phyloP scores from a whole-genome alignment of 164 flowering plant genomes.

The Aristolochia contorta region DNA sequence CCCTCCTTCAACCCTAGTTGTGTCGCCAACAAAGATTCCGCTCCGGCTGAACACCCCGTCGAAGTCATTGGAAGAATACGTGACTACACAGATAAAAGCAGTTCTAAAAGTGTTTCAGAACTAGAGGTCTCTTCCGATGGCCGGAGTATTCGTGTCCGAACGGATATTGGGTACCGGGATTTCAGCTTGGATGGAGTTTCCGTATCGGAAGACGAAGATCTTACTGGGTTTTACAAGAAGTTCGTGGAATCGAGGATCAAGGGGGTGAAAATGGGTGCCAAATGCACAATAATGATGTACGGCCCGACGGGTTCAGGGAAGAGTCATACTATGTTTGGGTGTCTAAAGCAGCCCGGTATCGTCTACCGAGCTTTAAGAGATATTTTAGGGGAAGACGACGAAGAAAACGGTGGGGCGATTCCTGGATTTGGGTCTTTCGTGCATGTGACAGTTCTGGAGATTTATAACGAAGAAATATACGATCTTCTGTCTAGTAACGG shows the following conservation, averaged over 20 bases:
- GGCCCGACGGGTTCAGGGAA: conserved; percentile 97
- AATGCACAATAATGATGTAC: conserved; percentile 95
- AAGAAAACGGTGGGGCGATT: conserved; percentile 17
- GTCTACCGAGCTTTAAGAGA: conserved; percentile 74
- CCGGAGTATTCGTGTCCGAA: conserved; percentile 41
- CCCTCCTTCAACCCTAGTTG: conserved; percentile 44
- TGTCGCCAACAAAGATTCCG: conserved; percentile 22
- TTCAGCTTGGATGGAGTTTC: conserved; percentile 89
- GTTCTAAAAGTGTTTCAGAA: conserved; percentile 30
- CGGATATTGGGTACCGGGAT: conserved; percentile 85
- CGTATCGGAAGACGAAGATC: conserved; percentile 74
- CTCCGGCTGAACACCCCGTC: conserved; percentile 69
- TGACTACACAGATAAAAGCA: conserved; percentile 49
- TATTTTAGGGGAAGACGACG: conserved; percentile 54
- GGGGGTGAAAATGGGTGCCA: conserved; percentile 76
- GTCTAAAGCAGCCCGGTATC: conserved; percentile 77
- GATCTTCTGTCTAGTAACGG: conserved; percentile 61
- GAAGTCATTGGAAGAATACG: conserved; percentile 84
- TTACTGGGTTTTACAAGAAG: conserved; percentile 63
- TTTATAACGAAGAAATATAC: conserved; percentile 92
- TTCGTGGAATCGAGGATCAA: conserved; percentile 69
- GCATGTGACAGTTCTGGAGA: conserved; percentile 90
- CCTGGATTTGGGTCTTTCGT: conserved; percentile 54
- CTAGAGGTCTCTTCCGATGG: conserved; percentile 47
- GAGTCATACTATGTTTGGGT: conserved; percentile 98